These are phyloP conservation scores for Pyropia haitanensis DNA, from an alignment of 23 red algal genomes.

Conservation along the genomic window DNA sequence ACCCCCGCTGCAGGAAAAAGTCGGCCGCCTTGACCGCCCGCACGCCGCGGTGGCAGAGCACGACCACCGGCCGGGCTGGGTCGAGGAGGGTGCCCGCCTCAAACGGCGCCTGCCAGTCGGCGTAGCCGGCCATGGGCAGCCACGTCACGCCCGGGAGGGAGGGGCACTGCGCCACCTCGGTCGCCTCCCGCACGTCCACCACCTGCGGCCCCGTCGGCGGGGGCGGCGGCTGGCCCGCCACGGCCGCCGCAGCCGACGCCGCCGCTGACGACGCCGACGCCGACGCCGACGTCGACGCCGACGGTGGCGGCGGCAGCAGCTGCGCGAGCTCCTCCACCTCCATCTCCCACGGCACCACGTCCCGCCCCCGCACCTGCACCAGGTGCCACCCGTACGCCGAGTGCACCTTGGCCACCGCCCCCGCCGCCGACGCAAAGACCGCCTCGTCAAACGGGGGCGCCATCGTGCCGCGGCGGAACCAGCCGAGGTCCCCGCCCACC, in stretches of 20 bases:
- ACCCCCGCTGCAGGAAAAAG: constrained; percentile 84
- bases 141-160: constrained; percentile 42
- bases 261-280: background rate
- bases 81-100: constrained; percentile 68
- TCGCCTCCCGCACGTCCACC: constrained; percentile 68
- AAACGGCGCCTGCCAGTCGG: constrained; percentile 37
- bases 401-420: constrained; percentile 62
- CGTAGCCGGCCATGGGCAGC: constrained; percentile 68
- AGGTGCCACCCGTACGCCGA: constrained; percentile 93
- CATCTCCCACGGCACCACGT: constrained; percentile 47
- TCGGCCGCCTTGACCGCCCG: constrained; percentile 78
- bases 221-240: no score
- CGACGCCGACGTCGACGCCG: constrained; percentile 1
- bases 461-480: constrained; percentile 88
- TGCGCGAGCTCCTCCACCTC: constrained; percentile 65
- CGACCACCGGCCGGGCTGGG: constrained; percentile 53
- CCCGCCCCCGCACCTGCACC: constrained; percentile 74
- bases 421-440: constrained; percentile 35
- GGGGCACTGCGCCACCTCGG: constrained; percentile 41
- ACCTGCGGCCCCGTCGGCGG: constrained; percentile 4
- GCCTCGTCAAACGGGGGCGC: constrained; percentile 78
- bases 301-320: constrained; percentile 13
- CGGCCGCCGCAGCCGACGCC: no score
- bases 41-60: constrained; percentile 94
- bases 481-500: constrained; percentile 91